A percentile compares a stretch with the other conserved stretches of the same genome.
These are phyloP conservation scores for Cairneyella variabilis DNA, from an alignment of 495 filamentous ascomycete species.

Conservation along the genomic window DNA sequence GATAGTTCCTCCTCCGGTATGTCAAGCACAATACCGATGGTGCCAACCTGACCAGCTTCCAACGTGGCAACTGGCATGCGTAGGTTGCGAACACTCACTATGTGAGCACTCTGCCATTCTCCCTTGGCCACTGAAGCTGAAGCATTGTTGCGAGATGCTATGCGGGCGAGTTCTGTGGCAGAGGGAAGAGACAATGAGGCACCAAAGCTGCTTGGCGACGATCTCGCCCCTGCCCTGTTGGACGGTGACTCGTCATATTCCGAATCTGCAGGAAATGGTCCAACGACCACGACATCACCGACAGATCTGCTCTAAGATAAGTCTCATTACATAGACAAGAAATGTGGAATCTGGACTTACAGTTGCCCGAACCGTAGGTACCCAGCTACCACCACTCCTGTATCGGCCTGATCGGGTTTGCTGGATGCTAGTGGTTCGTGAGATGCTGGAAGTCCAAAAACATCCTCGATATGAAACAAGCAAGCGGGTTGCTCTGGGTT, in stretches of 20 bases:
- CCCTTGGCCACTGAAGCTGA: slow-evolving; percentile 44
- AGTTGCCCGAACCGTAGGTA: slow-evolving; percentile 75
- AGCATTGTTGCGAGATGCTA: slow-evolving; percentile 35
- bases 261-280: slow-evolving; percentile 59
- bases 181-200: slow-evolving; percentile 35
- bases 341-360: not conserved
- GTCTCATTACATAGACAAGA: not conserved
- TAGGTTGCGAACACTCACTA: slow-evolving; percentile 84
- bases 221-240: slow-evolving; percentile 4
- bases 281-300: slow-evolving; percentile 74
- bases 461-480: slow-evolving; percentile 87
- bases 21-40: slow-evolving; percentile 71
- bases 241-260: slow-evolving; percentile 26
- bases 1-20: slow-evolving; percentile 22
- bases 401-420: slow-evolving; percentile 38
- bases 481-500: slow-evolving; percentile 48
- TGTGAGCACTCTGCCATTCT: slow-evolving; percentile 72
- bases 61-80: slow-evolving; percentile 78
- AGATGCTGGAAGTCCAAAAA: slow-evolving; percentile 52
- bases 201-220: slow-evolving; percentile 24
- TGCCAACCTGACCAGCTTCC: slow-evolving; percentile 80
- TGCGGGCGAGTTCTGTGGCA: slow-evolving; percentile 37
- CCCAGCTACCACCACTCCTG: slow-evolving; percentile 72
- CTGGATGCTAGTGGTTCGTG: slow-evolving; percentile 43
- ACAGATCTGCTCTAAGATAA: slow-evolving; percentile 38